These are phyloP conservation scores for Udeniomyces megalosporus DNA, from an alignment of 768 basidiomycete genomes.

Conservation along the genomic window DNA sequence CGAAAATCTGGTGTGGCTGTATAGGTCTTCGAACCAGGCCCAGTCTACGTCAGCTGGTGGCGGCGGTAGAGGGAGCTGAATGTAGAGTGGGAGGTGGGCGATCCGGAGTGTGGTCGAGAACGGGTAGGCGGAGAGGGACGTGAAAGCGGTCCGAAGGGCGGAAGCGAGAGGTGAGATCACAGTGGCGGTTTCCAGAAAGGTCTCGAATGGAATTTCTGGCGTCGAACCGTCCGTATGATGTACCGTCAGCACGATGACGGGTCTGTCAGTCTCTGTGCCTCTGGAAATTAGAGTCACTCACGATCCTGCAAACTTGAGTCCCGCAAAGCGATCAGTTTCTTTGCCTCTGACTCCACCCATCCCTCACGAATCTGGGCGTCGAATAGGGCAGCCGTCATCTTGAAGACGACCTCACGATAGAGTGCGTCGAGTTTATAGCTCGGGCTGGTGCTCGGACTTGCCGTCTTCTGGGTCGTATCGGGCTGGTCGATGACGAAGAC, in stretches of 20 bases:
- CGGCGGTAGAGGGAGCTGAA: slow-evolving; percentile 8
- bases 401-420: slow-evolving; percentile 77
- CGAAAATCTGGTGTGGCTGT: no score
- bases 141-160: not conserved
- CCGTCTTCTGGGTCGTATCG: slow-evolving; percentile 32
- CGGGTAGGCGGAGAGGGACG: not conserved
- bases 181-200: not conserved
- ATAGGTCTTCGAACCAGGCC: not conserved
- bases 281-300: slow-evolving; percentile 20
- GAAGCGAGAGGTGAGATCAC: slow-evolving; percentile 2
- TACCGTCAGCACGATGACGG: not conserved
- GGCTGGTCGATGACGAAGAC: slow-evolving; percentile 76
- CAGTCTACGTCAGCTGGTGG: slow-evolving; percentile 4
- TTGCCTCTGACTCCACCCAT: slow-evolving; percentile 72
- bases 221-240: not conserved
- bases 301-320: slow-evolving; percentile 44
- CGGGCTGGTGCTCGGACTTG: slow-evolving; percentile 12
- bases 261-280: no score
- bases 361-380: slow-evolving; percentile 75
- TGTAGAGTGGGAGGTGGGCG: slow-evolving; percentile 7
- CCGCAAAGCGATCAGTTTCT: slow-evolving; percentile 48
- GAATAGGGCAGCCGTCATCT: slow-evolving; percentile 76
- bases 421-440: slow-evolving; percentile 43
- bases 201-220: not conserved
- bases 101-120: slow-evolving; percentile 12